phyloP scores from a whole-genome alignment of 164 flowering plant genomes.

The Chimonanthus praecox region DNA sequence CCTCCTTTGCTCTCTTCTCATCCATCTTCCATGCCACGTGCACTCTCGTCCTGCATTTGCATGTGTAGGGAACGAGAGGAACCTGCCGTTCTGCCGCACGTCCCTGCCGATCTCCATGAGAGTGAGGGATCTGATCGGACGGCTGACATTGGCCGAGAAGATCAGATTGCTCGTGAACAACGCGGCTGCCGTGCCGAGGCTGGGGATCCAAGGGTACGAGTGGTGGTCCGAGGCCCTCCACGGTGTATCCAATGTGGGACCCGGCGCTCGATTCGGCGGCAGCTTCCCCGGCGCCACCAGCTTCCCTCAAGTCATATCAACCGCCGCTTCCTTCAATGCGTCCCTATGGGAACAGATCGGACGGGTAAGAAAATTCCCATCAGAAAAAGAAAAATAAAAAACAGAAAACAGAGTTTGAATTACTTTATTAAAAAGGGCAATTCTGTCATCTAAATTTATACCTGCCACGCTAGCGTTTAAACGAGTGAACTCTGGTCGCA shows the following conservation, averaged over 20 bases:
- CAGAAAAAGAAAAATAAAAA: neutral
- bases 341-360: constrained; percentile 80
- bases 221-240: constrained; percentile 99
- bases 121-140: constrained; percentile 57
- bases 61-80: constrained; percentile 35
- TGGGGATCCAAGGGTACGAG: constrained; percentile 71
- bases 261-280: constrained; percentile 66
- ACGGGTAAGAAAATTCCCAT: constrained; percentile 32
- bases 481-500: too few relatives aligned
- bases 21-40: neutral
- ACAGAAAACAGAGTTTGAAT: neutral
- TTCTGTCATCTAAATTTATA: neutral
- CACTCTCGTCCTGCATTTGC: constrained; percentile 47
- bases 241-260: constrained; percentile 82
- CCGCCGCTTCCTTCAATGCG: constrained; percentile 80
- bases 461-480: neutral
- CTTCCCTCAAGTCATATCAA: constrained; percentile 89
- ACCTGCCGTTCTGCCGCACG: constrained; percentile 49
- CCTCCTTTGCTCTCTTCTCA: neutral
- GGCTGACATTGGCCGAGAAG: constrained; percentile 75
- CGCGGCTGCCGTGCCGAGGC: constrained; percentile 63
- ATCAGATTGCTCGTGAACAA: constrained; percentile 53
- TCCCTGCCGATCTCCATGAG: constrained; percentile 29
- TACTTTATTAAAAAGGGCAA: neutral
- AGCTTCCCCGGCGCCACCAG: constrained; percentile 72